Evolutionary conservation across 495 filamentous ascomycete species (phyloP).

Genomic region (Trichodelitschia bisporula): DNA sequence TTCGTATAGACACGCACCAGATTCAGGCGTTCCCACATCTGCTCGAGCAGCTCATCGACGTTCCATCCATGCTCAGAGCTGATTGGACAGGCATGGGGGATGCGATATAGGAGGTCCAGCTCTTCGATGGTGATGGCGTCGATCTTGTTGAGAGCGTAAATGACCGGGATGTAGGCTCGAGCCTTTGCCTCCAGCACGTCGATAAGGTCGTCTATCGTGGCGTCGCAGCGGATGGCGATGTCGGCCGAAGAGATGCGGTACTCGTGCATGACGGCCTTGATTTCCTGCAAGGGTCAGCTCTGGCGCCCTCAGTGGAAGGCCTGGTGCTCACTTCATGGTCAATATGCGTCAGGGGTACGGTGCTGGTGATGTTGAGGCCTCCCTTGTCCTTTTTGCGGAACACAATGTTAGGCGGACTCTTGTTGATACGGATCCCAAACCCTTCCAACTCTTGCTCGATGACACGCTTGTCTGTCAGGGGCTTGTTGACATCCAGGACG

Average conservation of each 20-base stretch:
- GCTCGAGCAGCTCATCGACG: slow-evolving; percentile 83
- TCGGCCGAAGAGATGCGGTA: slow-evolving; percentile 94
- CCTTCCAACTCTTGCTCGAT: slow-evolving; percentile 95
- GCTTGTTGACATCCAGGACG: slow-evolving; percentile 96
- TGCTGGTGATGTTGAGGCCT: slow-evolving; percentile 81
- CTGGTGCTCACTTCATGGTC: slow-evolving; percentile 43
- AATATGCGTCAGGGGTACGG: slow-evolving; percentile 74
- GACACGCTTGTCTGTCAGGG: slow-evolving; percentile 83
- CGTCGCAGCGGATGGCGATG: slow-evolving; percentile 93
- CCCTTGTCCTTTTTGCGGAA: slow-evolving; percentile 99
- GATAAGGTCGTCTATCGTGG: slow-evolving; percentile 76
- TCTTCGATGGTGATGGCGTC: slow-evolving; percentile 96
- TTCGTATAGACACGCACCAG: slow-evolving; percentile 90
- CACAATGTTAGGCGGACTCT: slow-evolving; percentile 84
- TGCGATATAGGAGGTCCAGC: slow-evolving; percentile 82
- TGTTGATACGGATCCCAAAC: slow-evolving; percentile 96
- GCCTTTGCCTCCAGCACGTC: slow-evolving; percentile 90
- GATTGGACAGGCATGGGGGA: slow-evolving; percentile 89
- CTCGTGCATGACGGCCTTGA: slow-evolving; percentile 90
- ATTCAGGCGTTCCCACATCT: slow-evolving; percentile 95
- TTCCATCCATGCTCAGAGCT: slow-evolving; percentile 98
- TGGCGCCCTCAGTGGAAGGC: neutral
- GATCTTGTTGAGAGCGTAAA: slow-evolving; percentile 98
- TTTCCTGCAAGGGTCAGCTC: slow-evolving; percentile 35
- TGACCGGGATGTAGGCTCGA: slow-evolving; percentile 86